Evolutionary conservation across 2,329 filamentous ascomycete species (phyloP), one percentile per base, ranked within the genome.

Genomic region (Leptographium lundbergii): DNA sequence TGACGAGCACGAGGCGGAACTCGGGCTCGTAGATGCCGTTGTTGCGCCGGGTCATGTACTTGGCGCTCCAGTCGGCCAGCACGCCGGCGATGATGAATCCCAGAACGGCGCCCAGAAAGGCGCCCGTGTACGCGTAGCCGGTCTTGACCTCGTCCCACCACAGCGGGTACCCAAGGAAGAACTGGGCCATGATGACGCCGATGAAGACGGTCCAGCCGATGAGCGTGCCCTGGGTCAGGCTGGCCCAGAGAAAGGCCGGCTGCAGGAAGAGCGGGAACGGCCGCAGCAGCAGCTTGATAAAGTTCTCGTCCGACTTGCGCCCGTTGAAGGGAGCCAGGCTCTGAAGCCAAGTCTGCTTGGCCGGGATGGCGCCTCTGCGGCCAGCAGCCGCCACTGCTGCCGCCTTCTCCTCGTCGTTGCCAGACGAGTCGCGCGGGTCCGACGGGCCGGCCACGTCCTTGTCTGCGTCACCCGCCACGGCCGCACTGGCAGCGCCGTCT

Each of bases 161-260:
- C 48, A 91, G 81, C 0, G 89, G 89, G 2, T 87, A 86, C 2
- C 86, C 85, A 54, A 95, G 79, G 74, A 94, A 92, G 64, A 95
- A 85, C 61, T 86, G 82, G n/a, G 86, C 87, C 53, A 95, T 75
- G 64, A 94, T 84, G 61, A 94, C 86, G 59, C 89, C 88, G 64
- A 95, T 92, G 68, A 96, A 89, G 19, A 96, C 89, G 1, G 91
- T 95, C 91, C 92, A 97, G 63, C 91, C 92, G 67, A 96, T 96
- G 68, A 96, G 82, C 5, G 88, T 83, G 19, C 91, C 91, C 77
- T 96, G 91, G 56, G 91, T 89, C 4, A 96, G 76, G 66, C 77
- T 78, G 27, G 77, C 78, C 88, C 90, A 96, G 48, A 95, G 71
- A 65, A 96, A 89, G 9, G 88, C 89, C 0, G 91, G 91, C 69